phyloP scores from a whole-genome alignment of 305 asterid species.

The Fraxinus velutina region DNA sequence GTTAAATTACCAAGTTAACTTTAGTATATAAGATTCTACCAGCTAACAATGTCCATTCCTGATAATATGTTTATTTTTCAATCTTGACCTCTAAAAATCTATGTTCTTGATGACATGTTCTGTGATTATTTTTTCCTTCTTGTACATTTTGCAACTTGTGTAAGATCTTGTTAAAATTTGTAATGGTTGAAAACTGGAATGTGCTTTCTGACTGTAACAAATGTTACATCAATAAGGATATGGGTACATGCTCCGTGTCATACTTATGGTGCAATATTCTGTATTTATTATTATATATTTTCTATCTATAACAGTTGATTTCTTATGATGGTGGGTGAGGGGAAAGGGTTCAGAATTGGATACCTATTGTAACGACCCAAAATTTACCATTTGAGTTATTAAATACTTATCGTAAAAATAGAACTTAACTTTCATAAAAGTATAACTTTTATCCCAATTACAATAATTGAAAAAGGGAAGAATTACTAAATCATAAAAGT shows the following conservation, averaged over 20 bases:
- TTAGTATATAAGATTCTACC: background rate
- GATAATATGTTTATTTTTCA: background rate
- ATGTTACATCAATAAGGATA: background rate
- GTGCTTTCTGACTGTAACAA: background rate
- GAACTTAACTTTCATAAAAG: too few species aligned
- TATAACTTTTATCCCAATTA: too few species aligned
- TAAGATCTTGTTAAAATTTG: background rate
- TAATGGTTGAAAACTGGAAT: conserved; percentile 12
- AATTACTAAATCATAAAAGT: too few species aligned
- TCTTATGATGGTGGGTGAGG: background rate
- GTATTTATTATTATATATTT: background rate
- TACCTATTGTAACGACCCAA: background rate
- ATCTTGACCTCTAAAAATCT: background rate
- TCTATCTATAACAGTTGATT: background rate
- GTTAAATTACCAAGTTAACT: background rate
- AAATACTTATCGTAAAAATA: too few species aligned
- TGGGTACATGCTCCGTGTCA: conserved; percentile 9
- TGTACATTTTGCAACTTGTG: conserved; percentile 10
- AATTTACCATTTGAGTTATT: too few species aligned
- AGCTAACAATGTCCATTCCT: background rate
- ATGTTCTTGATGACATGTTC: background rate
- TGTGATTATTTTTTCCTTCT: background rate
- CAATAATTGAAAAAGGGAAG: too few species aligned
- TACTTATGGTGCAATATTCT: conserved; percentile 4
- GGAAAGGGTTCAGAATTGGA: background rate